These are phyloP conservation scores for Tolypocladium pustulatum DNA, from an alignment of 2,329 filamentous ascomycete genomes.

Conservation along the genomic window DNA sequence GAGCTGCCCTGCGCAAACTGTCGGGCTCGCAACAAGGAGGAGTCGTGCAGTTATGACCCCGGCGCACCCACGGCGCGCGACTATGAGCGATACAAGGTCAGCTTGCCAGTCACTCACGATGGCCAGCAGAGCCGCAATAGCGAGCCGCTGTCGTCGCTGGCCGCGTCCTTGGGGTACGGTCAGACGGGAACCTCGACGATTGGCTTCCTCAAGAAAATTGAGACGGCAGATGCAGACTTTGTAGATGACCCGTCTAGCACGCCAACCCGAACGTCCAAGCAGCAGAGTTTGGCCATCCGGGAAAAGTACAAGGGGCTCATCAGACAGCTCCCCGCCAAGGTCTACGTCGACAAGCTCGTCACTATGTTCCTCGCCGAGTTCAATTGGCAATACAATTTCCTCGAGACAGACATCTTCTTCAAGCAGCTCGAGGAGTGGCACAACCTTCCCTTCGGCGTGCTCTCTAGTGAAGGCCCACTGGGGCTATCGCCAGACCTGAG, in stretches of 20 bases:
- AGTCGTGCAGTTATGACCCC: slow-evolving; percentile 47
- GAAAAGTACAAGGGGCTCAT: slow-evolving; percentile 50
- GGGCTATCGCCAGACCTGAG: slow-evolving; percentile 39
- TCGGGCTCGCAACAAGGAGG: slow-evolving; percentile 43
- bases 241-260: slow-evolving; percentile 8
- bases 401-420: slow-evolving; percentile 43
- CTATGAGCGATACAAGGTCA: slow-evolving; percentile 6
- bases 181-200: slow-evolving; percentile 40
- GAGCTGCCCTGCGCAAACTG: slow-evolving; percentile 50
- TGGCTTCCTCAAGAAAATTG: slow-evolving; percentile 44
- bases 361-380: slow-evolving; percentile 45
- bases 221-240: slow-evolving; percentile 27
- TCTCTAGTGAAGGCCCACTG: slow-evolving; percentile 38
- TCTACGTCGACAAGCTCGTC: slow-evolving; percentile 43
- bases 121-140: slow-evolving; percentile 2
- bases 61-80: slow-evolving; percentile 32
- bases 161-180: slow-evolving; percentile 44
- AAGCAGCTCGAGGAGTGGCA: slow-evolving; percentile 44
- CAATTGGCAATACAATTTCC: slow-evolving; percentile 47
- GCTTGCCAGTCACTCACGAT: neutral
- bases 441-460: slow-evolving; percentile 37
- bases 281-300: slow-evolving; percentile 27
- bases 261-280: slow-evolving; percentile 7
- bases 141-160: slow-evolving; percentile 28
- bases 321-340: slow-evolving; percentile 44